Evolutionary conservation across 768 basidiomycete genomes (phyloP).

Genomic region (Paxillus involutus): DNA sequence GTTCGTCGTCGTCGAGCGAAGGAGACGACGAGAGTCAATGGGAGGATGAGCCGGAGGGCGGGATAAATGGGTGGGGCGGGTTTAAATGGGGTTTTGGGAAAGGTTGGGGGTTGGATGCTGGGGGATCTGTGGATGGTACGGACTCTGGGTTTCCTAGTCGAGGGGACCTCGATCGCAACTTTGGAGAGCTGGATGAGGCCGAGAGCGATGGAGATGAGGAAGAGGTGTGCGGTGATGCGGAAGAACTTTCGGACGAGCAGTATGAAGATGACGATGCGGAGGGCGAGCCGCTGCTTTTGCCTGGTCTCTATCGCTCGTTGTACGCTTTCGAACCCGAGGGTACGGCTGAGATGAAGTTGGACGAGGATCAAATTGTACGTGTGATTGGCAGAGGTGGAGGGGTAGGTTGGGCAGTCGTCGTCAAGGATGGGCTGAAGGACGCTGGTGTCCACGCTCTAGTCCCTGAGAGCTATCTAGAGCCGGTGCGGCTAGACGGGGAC

Average conservation of each 20-base stretch:
- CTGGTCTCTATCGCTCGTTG: conserved; percentile 75
- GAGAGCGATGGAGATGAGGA: conserved; percentile 26
- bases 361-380: conserved; percentile 72
- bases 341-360: conserved; percentile 78
- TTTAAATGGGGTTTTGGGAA: conserved; percentile 45
- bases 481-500: conserved; percentile 39
- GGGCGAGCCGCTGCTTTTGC: conserved; percentile 43
- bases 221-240: conserved; percentile 35
- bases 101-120: conserved; percentile 34
- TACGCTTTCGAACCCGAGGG: conserved; percentile 81
- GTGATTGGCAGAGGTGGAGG: conserved; percentile 77
- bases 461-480: conserved; percentile 75
- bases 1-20: conserved; percentile 17
- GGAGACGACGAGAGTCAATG: conserved; percentile 15
- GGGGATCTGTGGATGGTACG: conserved; percentile 4
- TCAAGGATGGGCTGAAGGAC: conserved; percentile 38
- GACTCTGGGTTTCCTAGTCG: conserved; percentile 33
- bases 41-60: conserved; percentile 28
- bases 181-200: conserved; percentile 34
- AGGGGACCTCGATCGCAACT: conserved; percentile 49
- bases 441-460: conserved; percentile 65
- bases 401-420: conserved; percentile 78
- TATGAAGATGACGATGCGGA: conserved; percentile 24
- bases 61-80: conserved; percentile 33
- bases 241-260: conserved; percentile 17